Percentiles rank a stretch among this genome's conserved stretches.
phyloP scores from a whole-genome alignment of 345 rosid genomes.

The Eucalyptus decipiens region DNA sequence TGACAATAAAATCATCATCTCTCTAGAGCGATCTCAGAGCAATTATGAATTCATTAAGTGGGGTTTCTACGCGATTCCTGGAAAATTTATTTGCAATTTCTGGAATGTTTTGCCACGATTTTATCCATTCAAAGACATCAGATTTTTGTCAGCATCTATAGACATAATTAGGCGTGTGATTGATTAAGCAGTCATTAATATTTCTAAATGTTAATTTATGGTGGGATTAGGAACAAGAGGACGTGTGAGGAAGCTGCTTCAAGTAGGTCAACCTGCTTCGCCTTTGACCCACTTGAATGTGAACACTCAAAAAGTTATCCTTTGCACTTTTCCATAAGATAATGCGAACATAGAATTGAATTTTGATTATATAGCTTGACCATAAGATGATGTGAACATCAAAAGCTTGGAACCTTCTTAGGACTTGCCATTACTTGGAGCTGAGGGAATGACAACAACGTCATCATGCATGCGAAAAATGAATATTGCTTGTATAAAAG shows the following conservation, averaged over 20 bases:
- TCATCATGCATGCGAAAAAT: rapidly evolving
- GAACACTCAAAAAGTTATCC: not conserved
- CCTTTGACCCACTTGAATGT: not conserved
- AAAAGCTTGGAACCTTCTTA: not conserved
- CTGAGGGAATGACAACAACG: not conserved
- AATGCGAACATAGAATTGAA: not conserved
- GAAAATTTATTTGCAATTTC: not conserved
- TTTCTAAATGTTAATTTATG: not conserved
- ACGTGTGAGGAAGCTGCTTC: not conserved
- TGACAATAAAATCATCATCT: not conserved
- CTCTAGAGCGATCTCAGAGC: not conserved
- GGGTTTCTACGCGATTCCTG: rapidly evolving
- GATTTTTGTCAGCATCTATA: not conserved
- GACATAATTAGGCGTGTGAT: not conserved
- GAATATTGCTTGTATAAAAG: not conserved
- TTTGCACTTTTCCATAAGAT: not conserved
- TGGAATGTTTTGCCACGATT: not conserved
- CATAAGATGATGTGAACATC: not conserved
- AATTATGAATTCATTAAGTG: not conserved
- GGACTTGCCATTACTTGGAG: not conserved
- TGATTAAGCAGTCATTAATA: not conserved
- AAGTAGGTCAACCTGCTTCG: not conserved
- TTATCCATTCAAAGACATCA: not conserved
- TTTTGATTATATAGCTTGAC: not conserved
- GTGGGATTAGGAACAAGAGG: not conserved